Conservation (phyloP, 164 flowering plant species). For the Paratinospora sagittata region DNA sequence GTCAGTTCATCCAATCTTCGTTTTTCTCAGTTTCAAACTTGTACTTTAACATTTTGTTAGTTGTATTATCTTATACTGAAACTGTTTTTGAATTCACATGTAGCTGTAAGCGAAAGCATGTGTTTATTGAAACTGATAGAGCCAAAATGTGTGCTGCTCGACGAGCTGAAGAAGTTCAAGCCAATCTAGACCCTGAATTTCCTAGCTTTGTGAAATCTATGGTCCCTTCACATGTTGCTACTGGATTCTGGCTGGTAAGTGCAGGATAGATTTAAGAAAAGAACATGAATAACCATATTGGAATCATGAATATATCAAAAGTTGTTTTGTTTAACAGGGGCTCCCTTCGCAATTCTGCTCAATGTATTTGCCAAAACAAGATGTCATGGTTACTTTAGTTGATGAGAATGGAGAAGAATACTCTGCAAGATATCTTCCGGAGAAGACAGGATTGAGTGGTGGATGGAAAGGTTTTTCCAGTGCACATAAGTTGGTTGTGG, state of each 20-base stretch:
- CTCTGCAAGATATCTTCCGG: constrained; percentile 14
- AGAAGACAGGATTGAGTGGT: constrained; percentile 26
- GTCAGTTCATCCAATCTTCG: constrained; percentile 4
- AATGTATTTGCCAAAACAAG: constrained; percentile 23
- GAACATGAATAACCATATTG: background rate
- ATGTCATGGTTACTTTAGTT: constrained; percentile 25
- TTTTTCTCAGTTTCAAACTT: background rate
- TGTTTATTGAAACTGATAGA: background rate
- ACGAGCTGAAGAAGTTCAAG: constrained; percentile 34
- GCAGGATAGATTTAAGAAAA: background rate
- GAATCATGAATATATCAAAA: background rate
- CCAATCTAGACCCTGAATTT: constrained; percentile 19
- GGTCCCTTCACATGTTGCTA: constrained; percentile 36
- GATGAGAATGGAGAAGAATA: constrained; percentile 24
- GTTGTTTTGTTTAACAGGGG: constrained; percentile 19
- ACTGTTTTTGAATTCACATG: background rate
- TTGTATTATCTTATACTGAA: background rate
- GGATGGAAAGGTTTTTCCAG: constrained; percentile 33
- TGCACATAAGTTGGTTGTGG: constrained; percentile 25
- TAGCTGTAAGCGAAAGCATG: constrained; percentile 3
- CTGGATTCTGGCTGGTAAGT: constrained; percentile 43
- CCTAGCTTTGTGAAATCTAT: constrained; percentile 37
- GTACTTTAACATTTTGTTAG: background rate
- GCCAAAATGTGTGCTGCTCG: constrained; percentile 14
- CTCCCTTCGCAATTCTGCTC: constrained; percentile 21